Evolutionary conservation across 2,329 filamentous ascomycete genomes (phyloP).

Genomic region (Nemania sp.): DNA sequence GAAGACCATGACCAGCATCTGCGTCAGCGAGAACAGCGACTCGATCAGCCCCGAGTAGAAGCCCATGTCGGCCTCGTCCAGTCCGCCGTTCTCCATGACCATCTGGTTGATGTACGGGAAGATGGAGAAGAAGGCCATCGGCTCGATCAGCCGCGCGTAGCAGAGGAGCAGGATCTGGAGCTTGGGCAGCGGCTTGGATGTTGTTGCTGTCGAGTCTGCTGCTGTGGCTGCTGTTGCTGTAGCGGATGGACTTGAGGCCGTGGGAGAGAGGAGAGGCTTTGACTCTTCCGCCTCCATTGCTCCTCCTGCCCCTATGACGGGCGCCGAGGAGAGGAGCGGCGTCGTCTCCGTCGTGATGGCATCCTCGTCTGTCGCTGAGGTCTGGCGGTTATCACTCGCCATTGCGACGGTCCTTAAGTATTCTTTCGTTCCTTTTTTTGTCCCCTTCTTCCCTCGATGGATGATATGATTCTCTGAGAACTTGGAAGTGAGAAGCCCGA

Average conservation of each 20-base stretch:
- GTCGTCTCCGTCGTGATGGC: slow-evolving; percentile 23
- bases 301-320: not conserved
- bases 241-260: slow-evolving; percentile 20
- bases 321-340: slow-evolving; percentile 16
- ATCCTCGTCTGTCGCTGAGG: not conserved
- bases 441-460: not conserved
- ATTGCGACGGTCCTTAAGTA: slow-evolving; percentile 11
- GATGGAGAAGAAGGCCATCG: slow-evolving; percentile 82
- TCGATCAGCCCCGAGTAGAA: slow-evolving; percentile 81
- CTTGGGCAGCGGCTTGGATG: slow-evolving; percentile 56
- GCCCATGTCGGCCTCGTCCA: slow-evolving; percentile 70
- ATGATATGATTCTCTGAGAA: not conserved
- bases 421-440: not conserved
- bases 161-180: slow-evolving; percentile 74
- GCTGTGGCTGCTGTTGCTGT: not conserved
- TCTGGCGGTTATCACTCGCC: not conserved
- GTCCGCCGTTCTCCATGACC: slow-evolving; percentile 67
- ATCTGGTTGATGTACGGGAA: slow-evolving; percentile 82
- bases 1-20: slow-evolving; percentile 76
- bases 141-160: slow-evolving; percentile 73
- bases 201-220: not conserved
- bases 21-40: slow-evolving; percentile 72
- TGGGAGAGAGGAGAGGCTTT: slow-evolving; percentile 9
- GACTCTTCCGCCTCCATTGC: slow-evolving; percentile 4
- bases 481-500: no score